Evolutionary conservation across 257 asterid species (phyloP), one percentile per base, ranked within the genome.

Genomic region (Fraxinus quadrangulata): DNA sequence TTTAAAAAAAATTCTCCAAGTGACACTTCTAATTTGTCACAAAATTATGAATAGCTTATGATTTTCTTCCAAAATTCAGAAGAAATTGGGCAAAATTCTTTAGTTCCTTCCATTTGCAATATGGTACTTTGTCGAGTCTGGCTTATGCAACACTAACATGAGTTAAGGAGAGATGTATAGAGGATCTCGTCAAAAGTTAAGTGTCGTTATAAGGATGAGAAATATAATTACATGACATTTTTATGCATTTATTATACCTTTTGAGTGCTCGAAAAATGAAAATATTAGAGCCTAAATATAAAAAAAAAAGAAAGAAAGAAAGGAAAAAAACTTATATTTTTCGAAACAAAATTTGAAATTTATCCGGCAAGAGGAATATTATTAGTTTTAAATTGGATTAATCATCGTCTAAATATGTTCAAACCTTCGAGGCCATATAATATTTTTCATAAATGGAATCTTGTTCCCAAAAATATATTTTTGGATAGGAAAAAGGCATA

Each of bases 291-390:
- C 17, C 17, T 13, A 45, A 14, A 34, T 34, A 34, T 34, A 4
- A 34, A 31, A 33, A 33, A 0, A 33, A 33, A 33, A 1, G 36
- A 33, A 33, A 33, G 12, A 45, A 45, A 45, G 5, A 13, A 12
- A 45, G 12, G 0, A 47, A 47, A 47, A 47, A 17, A 16, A 49
- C 21, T 13, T 49, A 49, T 12, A 6, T 49, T 49, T 70, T 21
- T 2, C 13, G 19, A 31, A 74, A 17, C 34, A 9, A 21, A 75
- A 75, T 1, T 36, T 65, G 40, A 45, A 67, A 30, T 34, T 21
- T 28, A 36, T 71, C 77, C 39, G 82, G 73, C 78, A 72, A 78
- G 77, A 13, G 77, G 67, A 59, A 72, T 61, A 63, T 34, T 39
- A 70, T 36, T 71, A 23, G 54, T n/a, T n/a, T n/a, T n/a, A n/a